Conservation (phyloP, 2,329 filamentous ascomycete genomes). For the Paecilomyces niveus region DNA sequence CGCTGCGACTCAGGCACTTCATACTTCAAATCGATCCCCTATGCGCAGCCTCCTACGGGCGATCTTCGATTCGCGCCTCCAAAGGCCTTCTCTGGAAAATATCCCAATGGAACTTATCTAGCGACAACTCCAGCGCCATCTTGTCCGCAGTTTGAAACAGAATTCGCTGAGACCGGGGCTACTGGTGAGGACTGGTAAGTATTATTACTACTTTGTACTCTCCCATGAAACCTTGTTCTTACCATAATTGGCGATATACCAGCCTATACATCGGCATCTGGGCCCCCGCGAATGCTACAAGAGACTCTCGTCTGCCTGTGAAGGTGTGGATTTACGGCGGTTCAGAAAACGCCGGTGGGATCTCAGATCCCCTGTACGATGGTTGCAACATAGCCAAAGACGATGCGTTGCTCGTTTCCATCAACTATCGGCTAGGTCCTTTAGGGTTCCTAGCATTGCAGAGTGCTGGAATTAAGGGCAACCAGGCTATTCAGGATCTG, state of each 20-base stretch:
- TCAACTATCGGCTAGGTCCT: not conserved
- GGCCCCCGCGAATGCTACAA: constrained; percentile 8
- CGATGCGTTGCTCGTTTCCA: not conserved
- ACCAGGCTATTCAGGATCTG: not conserved
- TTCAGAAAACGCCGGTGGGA: constrained; percentile 6
- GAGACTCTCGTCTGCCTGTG: constrained; percentile 16
- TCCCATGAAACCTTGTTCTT: not conserved
- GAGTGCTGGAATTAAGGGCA: not conserved
- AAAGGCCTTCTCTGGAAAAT: constrained; percentile 9
- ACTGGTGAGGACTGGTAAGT: constrained; percentile 16
- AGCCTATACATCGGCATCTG: constrained; percentile 13
- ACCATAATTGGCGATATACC: not conserved
- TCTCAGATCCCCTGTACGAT: constrained; percentile 8
- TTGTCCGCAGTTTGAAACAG: constrained; percentile 11
- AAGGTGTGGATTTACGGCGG: constrained; percentile 20
- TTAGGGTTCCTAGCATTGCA: not conserved
- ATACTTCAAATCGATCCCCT: constrained; percentile 7
- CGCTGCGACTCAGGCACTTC: too few species aligned
- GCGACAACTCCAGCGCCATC: constrained; percentile 9
- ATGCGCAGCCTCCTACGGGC: constrained; percentile 12
- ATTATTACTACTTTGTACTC: not conserved
- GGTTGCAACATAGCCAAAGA: constrained; percentile 10
- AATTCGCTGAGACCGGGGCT: constrained; percentile 1
- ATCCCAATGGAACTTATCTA: constrained; percentile 8
- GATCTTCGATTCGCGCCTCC: constrained; percentile 15